phyloP scores from a whole-genome alignment of 2,329 filamentous ascomycete genomes.

The Rugonectria rugulosa region DNA sequence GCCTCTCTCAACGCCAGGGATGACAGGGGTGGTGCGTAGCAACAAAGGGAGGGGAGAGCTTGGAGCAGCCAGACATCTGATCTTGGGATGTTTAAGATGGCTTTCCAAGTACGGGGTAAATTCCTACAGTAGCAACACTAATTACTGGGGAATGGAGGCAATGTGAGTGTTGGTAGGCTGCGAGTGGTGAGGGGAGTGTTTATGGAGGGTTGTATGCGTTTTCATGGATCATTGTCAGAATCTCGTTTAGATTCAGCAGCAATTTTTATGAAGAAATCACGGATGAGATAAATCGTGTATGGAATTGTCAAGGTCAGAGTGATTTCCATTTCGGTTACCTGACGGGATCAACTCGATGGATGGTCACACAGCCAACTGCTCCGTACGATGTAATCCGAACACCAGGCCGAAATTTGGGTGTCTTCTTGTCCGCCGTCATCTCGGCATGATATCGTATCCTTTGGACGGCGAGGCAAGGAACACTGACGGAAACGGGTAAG shows the following conservation, averaged over 20 bases:
- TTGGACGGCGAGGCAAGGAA: conserved; percentile 3
- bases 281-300: no score
- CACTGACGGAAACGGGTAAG: conserved; percentile 26
- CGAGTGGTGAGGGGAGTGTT: no score
- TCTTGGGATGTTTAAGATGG: conserved; percentile 2
- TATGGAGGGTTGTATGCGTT: no score
- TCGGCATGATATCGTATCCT: conserved; percentile 4
- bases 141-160: background rate
- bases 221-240: no score
- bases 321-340: no score
- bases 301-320: no score
- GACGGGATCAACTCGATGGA: no score
- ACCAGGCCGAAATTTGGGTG: conserved; percentile 8
- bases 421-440: conserved; percentile 3
- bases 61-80: conserved; percentile 14
- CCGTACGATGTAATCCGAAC: no score
- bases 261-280: no score
- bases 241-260: no score
- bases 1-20: conserved; percentile 1
- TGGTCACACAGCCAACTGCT: no score
- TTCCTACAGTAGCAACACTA: background rate
- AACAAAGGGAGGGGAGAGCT: conserved; percentile 5
- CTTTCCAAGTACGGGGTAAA: background rate
- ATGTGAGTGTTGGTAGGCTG: no score
- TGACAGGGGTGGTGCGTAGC: conserved; percentile 2